Evolutionary conservation across 805 yeast species (phyloP).

Genomic region (Candida methanosorbosa): DNA sequence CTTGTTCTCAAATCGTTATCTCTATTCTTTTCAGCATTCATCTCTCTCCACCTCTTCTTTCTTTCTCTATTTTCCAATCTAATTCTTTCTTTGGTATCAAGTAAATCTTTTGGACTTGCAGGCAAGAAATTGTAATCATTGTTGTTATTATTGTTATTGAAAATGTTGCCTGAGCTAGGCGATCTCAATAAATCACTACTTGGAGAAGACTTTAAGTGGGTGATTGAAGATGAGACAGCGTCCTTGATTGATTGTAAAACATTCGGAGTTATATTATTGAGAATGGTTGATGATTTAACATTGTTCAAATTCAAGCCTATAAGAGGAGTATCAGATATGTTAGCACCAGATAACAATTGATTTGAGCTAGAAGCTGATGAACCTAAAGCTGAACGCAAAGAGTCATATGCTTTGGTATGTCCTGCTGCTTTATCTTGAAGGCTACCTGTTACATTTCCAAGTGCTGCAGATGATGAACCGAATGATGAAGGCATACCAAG

Average conservation of each 20-base stretch:
- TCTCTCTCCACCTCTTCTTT: constrained; percentile 78
- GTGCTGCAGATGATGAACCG: background rate
- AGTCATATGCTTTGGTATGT: background rate
- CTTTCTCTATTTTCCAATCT: constrained; percentile 66
- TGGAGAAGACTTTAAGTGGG: background rate
- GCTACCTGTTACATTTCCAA: too few relatives aligned
- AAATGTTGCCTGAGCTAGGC: background rate
- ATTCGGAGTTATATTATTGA: constrained; percentile 6
- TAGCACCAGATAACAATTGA: background rate
- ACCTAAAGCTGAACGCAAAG: background rate
- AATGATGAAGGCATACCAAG: background rate
- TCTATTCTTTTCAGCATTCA: constrained; percentile 70
- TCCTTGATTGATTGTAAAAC: constrained; percentile 8
- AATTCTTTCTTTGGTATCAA: constrained; percentile 45
- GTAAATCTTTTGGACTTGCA: background rate
- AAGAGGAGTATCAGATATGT: too few relatives aligned
- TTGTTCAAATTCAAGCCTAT: background rate
- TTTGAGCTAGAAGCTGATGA: too few relatives aligned
- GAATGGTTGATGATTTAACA: constrained; percentile 2
- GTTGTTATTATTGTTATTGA: background rate
- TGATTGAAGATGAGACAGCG: constrained; percentile 7
- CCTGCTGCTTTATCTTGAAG: background rate
- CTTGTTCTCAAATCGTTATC: constrained; percentile 82
- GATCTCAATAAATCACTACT: background rate
- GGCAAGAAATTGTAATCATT: background rate